phyloP scores from a whole-genome alignment of 805 yeast genomes.

The Kodamaea neixiangensis region DNA sequence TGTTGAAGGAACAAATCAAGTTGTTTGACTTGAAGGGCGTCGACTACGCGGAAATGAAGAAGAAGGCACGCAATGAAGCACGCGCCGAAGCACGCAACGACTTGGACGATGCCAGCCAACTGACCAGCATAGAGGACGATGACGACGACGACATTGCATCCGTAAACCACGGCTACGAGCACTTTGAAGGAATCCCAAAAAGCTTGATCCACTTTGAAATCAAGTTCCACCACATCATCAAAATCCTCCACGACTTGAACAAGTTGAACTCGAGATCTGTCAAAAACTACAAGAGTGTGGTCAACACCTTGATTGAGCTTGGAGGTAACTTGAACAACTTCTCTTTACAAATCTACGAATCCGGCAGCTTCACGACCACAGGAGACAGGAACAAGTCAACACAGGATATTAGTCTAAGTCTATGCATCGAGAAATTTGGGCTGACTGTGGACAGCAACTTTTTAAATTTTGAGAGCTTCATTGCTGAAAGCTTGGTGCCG shows the following conservation, averaged over 20 bases:
- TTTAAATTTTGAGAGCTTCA: conserved; percentile 48
- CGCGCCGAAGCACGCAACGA: neutral
- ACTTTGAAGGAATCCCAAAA: conserved; percentile 31
- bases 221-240: conserved; percentile 34
- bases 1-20: conserved; percentile 34
- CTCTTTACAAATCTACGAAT: conserved; percentile 44
- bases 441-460: conserved; percentile 53
- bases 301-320: conserved; percentile 46
- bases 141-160: conserved; percentile 4
- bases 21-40: conserved; percentile 29
- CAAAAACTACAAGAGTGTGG: conserved; percentile 41
- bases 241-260: conserved; percentile 37
- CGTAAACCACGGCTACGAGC: conserved; percentile 10
- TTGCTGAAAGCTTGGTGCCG: conserved; percentile 37
- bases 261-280: conserved; percentile 37
- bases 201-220: conserved; percentile 35
- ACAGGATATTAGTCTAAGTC: conserved; percentile 27
- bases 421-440: conserved; percentile 51
- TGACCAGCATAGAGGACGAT: conserved; percentile 7
- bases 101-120: conserved; percentile 2
- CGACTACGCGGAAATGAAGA: conserved; percentile 12
- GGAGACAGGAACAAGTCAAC: conserved; percentile 4
- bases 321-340: conserved; percentile 61
- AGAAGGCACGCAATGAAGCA: neutral
- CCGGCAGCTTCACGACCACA: conserved; percentile 11